These are phyloP conservation scores for Daphne laureola DNA, from an alignment of 441 rosid genomes.

Conservation along the genomic window DNA sequence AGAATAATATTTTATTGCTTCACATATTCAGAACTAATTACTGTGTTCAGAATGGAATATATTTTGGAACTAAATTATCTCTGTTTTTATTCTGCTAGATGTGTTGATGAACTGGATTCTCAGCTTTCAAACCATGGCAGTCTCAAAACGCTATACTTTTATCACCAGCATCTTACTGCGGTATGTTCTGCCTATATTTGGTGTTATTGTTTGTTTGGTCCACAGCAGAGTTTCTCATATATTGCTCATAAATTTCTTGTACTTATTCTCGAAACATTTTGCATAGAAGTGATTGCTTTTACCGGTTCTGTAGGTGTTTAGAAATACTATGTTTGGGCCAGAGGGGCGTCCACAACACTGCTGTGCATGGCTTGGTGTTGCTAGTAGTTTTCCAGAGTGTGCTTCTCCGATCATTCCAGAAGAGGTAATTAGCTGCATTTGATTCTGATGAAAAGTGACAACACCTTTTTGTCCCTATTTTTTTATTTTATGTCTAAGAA, in stretches of 20 bases:
- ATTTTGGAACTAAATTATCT: neutral
- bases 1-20: too few species aligned
- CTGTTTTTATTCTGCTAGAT: constrained; percentile 44
- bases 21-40: too few species aligned
- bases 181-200: constrained; percentile 35
- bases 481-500: too few species aligned
- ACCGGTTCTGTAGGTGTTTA: constrained; percentile 63
- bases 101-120: constrained; percentile 90
- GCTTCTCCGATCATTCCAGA: constrained; percentile 93
- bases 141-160: constrained; percentile 84
- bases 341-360: constrained; percentile 99
- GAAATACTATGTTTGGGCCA: constrained; percentile 99
- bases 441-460: too few species aligned
- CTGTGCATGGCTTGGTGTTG: constrained; percentile 99
- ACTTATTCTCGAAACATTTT: constrained; percentile 14
- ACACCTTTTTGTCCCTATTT: too few species aligned
- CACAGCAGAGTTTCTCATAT: too few species aligned
- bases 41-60: too few species aligned
- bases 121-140: constrained; percentile 97
- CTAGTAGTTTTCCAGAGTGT: constrained; percentile 98
- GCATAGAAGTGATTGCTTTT: constrained; percentile 17
- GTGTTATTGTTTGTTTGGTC: neutral
- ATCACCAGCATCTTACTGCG: constrained; percentile 91
- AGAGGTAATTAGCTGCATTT: constrained; percentile 49
- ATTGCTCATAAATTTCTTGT: constrained; percentile 1